Percentiles rank a stretch among this genome's conserved stretches.
phyloP scores from a whole-genome alignment of 139 green algal genomes.

The Nannochloris sp. region DNA sequence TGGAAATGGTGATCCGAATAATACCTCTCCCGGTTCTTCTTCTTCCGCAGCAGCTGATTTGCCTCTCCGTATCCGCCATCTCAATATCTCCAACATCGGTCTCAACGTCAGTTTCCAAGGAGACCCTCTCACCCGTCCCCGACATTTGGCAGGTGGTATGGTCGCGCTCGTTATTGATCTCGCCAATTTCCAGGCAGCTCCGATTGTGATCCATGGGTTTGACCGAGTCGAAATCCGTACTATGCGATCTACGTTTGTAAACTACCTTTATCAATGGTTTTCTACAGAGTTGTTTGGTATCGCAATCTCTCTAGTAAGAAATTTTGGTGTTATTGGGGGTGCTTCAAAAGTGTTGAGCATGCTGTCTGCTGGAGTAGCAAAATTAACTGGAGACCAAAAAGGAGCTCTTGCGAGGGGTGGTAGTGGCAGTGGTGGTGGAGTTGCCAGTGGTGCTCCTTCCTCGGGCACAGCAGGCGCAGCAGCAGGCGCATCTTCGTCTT shows the following conservation, averaged over 20 bases:
- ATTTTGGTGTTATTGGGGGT: conserved; percentile 42
- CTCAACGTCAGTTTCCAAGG: conserved; percentile 61
- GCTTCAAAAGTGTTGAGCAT: conserved; percentile 35
- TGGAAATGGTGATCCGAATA: too few species aligned
- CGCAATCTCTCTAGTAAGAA: conserved; percentile 38
- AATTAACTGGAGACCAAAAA: too few species aligned
- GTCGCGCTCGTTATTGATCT: conserved; percentile 47
- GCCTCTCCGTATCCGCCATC: conserved; percentile 49
- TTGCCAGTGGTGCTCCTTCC: too few species aligned
- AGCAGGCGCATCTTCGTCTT: too few species aligned
- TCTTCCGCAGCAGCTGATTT: conserved; percentile 24
- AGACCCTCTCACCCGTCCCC: conserved; percentile 41
- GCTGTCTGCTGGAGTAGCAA: conserved; percentile 31
- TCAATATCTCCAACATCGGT: conserved; percentile 43
- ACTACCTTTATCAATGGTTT: background rate
- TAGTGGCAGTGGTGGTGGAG: too few species aligned
- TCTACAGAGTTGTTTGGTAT: conserved; percentile 28
- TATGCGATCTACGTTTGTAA: conserved; percentile 28
- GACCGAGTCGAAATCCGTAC: conserved; percentile 30
- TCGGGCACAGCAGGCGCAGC: too few species aligned
- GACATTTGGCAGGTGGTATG: conserved; percentile 15
- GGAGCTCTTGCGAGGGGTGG: too few species aligned
- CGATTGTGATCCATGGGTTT: conserved; percentile 53
- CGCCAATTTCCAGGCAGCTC: conserved; percentile 65
- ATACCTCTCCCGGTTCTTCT: too few species aligned